Percentiles rank a stretch among this genome's conserved stretches.
Conservation (phyloP, 2,329 filamentous ascomycete species). For the Calonectria naviculata region DNA sequence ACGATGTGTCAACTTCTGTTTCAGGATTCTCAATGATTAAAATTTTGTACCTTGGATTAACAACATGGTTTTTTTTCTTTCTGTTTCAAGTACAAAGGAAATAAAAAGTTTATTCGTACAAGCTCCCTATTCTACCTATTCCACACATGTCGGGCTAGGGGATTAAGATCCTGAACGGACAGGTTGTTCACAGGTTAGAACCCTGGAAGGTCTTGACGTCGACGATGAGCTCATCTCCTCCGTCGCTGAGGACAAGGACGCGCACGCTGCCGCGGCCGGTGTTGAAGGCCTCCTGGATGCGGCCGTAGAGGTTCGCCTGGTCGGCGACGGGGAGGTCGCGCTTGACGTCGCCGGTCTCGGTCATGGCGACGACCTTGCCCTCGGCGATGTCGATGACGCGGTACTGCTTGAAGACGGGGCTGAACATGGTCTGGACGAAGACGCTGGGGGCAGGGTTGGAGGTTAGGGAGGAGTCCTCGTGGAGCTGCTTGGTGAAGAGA, state of each 20-base stretch:
- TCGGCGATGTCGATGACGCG: slow-evolving; percentile 97
- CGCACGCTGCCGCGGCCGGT: slow-evolving; percentile 93
- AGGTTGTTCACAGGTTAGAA: slow-evolving; percentile 67
- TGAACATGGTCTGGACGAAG: slow-evolving; percentile 99
- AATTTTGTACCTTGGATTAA: too few species aligned
- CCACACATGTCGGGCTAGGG: not conserved
- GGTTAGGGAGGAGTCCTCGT: slow-evolving; percentile 98
- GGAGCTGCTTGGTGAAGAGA: slow-evolving; percentile 99
- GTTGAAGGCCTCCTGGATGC: slow-evolving; percentile 86
- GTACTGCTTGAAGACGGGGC: slow-evolving; percentile 99
- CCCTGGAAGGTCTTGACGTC: slow-evolving; percentile 99
- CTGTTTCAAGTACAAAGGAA: not conserved
- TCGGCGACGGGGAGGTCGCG: slow-evolving; percentile 92
- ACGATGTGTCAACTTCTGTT: too few species aligned
- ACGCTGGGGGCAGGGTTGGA: slow-evolving; percentile 97
- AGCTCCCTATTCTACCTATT: not conserved
- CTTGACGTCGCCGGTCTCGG: slow-evolving; percentile 98
- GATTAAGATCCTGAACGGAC: not conserved
- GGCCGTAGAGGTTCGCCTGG: slow-evolving; percentile 88
- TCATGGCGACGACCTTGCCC: slow-evolving; percentile 92
- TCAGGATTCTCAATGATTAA: too few species aligned
- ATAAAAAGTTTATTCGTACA: not conserved
- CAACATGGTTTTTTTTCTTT: too few species aligned
- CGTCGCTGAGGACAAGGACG: slow-evolving; percentile 94
- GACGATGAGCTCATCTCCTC: slow-evolving; percentile 92